phyloP scores from a whole-genome alignment of 2,329 filamentous ascomycete species.

The Chrysosphaeria jannelii region DNA sequence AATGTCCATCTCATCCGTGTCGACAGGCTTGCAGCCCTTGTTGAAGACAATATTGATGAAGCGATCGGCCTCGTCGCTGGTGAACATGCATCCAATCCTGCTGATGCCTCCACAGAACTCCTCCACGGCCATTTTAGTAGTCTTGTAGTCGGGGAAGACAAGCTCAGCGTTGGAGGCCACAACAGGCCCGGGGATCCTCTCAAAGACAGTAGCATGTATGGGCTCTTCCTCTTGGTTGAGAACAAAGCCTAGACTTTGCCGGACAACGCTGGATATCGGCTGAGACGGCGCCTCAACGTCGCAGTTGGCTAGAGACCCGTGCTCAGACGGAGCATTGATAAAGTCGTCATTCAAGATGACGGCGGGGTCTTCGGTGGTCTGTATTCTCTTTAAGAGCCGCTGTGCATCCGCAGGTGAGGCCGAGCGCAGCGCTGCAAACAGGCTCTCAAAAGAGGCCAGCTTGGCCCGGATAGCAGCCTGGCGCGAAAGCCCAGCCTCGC shows the following conservation, averaged over 20 bases:
- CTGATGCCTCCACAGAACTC: conserved; percentile 7
- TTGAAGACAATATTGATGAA: too few relatives aligned
- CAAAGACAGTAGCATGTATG: too few relatives aligned
- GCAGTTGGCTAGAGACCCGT: too few relatives aligned
- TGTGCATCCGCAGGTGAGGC: conserved; percentile 6
- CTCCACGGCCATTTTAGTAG: conserved; percentile 4
- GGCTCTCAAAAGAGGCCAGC: conserved; percentile 7
- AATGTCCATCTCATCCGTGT: conserved; percentile 2
- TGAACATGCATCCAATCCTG: conserved; percentile 8
- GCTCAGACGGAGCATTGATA: neutral
- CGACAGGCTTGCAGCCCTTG: neutral
- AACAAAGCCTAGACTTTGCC: too few relatives aligned
- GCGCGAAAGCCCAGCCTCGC: conserved; percentile 8
- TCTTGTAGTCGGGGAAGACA: conserved; percentile 4
- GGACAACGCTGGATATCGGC: too few relatives aligned
- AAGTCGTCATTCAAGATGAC: conserved; percentile 1
- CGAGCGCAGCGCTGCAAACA: conserved; percentile 6
- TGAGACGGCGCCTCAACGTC: too few relatives aligned
- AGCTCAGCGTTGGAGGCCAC: conserved; percentile 3
- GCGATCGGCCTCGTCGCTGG: conserved; percentile 5
- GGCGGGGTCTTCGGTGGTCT: conserved; percentile 4
- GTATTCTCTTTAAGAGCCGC: conserved; percentile 6
- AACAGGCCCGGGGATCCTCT: too few relatives aligned
- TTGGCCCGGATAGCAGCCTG: conserved; percentile 8
- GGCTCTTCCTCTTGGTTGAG: too few relatives aligned